Evolutionary conservation across 192 early-diverging fungal species (phyloP), one percentile per base, ranked within the genome.

Genomic region (Rhizophagus clarus): DNA sequence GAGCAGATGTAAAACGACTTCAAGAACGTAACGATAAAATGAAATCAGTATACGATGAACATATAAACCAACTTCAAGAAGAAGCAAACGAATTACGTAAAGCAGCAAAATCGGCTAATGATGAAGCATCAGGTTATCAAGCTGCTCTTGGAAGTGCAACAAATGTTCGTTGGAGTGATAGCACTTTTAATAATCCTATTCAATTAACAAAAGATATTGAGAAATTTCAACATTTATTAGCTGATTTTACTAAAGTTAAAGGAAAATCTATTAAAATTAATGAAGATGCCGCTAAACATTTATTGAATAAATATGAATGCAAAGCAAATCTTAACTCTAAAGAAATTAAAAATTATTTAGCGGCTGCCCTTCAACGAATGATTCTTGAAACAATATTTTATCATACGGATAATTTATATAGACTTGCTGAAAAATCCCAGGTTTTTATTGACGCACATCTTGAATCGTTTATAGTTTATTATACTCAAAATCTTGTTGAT

Each of bases 221-320:
- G 6, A 51, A 51, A 12, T 51, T 74, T 8, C 20, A 28, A 29
- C 10, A 51, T 32, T 60, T 20, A 8, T 47, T 74, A 14, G 14
- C 45, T 9, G 47, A 60, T 51, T 74, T 74, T 51, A 74, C 47
- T 28, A 26, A 47, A 74, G 72, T 74, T 31, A 74, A 74, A 74
- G 72, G 72, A 1, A 74, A 37, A 74, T 11, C 45, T 37, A 22
- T 60, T 15, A 22, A 24, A 31, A 32, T 74, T 37, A 49, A 74
- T 28, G 72, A 74, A 15, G 6, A 51, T 24, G 72, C 73, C 7
- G 47, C 49, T 22, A 51, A 74, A 56, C 1, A 74, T 22, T 28
- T 74, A 49, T 74, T 74, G 37, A 4, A 9, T 8, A 26, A 74
- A 31, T 74, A 74, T n/a, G n/a, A 31, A 7, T 61, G 45, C 22